phyloP scores from a whole-genome alignment of 106 monocot species.

The Apostasia ramifera region DNA sequence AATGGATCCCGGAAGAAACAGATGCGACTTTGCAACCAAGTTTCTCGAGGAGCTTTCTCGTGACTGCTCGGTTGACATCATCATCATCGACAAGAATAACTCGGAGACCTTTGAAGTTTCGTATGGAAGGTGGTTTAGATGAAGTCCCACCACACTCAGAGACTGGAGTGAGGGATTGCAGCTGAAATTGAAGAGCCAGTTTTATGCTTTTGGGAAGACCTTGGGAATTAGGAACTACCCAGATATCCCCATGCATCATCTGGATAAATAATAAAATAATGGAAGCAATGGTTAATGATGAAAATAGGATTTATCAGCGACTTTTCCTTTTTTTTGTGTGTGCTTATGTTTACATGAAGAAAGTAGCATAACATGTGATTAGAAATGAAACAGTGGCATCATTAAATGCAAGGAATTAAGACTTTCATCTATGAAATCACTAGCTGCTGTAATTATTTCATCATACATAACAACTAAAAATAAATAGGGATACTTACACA shows the following conservation, averaged over 20 bases:
- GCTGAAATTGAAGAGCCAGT: slow-evolving; percentile 39
- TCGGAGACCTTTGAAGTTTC: slow-evolving; percentile 38
- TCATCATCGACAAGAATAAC: slow-evolving; percentile 50
- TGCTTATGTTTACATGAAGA: no score
- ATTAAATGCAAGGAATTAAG: no score
- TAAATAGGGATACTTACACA: no score
- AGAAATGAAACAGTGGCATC: no score
- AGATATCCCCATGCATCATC: slow-evolving; percentile 79
- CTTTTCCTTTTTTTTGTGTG: no score
- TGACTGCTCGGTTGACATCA: slow-evolving; percentile 36
- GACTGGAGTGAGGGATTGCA: slow-evolving; percentile 9
- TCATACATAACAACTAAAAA: no score
- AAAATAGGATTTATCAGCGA: neutral
- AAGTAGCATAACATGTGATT: no score
- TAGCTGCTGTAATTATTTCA: no score
- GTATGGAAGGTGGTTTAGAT: slow-evolving; percentile 2
- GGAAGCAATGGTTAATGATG: neutral
- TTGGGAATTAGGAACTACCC: slow-evolving; percentile 32
- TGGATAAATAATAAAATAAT: slow-evolving; percentile 11
- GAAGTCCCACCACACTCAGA: slow-evolving; percentile 17
- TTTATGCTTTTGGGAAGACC: slow-evolving; percentile 32
- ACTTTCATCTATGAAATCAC: no score
- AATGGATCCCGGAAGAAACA: slow-evolving; percentile 34
- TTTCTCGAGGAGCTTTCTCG: slow-evolving; percentile 50
- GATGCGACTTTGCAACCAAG: slow-evolving; percentile 44